Evolutionary conservation across 345 rosid genomes (phyloP).

Genomic region (Populus davidiana): DNA sequence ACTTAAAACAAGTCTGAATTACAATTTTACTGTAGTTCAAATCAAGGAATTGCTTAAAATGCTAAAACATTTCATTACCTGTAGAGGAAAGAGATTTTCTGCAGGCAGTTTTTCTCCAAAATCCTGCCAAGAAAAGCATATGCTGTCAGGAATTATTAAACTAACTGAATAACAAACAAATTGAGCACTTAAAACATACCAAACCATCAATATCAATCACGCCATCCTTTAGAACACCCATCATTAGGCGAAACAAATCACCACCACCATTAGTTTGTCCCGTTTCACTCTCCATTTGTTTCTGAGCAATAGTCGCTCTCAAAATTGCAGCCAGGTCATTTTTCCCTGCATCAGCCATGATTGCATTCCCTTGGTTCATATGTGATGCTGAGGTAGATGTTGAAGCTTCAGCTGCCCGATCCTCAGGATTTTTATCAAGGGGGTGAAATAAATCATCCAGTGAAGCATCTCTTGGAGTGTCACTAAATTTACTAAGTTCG

Average conservation of each 20-base stretch:
- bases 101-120: slow-evolving; percentile 81
- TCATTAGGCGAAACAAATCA: slow-evolving; percentile 73
- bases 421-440: slow-evolving; percentile 53
- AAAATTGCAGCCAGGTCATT: slow-evolving; percentile 83
- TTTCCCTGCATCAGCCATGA: slow-evolving; percentile 61
- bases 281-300: slow-evolving; percentile 80
- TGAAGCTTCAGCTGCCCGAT: slow-evolving; percentile 66
- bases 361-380: slow-evolving; percentile 55
- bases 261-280: slow-evolving; percentile 85
- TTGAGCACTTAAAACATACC: slow-evolving; percentile 48
- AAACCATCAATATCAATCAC: slow-evolving; percentile 92
- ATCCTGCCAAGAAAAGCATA: slow-evolving; percentile 44
- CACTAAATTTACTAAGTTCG: slow-evolving; percentile 86
- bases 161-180: not conserved
- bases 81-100: slow-evolving; percentile 85
- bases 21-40: not conserved
- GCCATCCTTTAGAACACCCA: slow-evolving; percentile 84
- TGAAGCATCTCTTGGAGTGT: slow-evolving; percentile 94
- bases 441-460: slow-evolving; percentile 96
- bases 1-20: not conserved
- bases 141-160: not conserved
- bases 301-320: slow-evolving; percentile 91
- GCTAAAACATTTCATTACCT: slow-evolving; percentile 39
- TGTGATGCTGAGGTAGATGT: slow-evolving; percentile 64
- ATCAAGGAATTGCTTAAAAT: not conserved